Evolutionary conservation across 768 basidiomycete species (phyloP).

Genomic region (Russula virescens): DNA sequence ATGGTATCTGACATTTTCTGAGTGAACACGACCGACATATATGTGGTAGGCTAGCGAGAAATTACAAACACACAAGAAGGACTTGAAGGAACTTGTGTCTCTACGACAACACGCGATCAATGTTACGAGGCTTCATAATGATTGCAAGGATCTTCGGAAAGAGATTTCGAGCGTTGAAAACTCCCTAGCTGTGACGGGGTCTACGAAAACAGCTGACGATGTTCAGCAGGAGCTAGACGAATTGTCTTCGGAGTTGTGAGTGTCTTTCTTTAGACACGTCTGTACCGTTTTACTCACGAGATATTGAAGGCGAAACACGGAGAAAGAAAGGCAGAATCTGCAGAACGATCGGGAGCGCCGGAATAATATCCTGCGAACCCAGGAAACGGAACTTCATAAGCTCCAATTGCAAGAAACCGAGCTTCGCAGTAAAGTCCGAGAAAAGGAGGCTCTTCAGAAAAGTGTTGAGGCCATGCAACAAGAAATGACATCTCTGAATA

Average conservation of each 20-base stretch:
- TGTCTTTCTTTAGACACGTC: conserved; percentile 9
- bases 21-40: conserved; percentile 4
- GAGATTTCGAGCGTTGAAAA: conserved; percentile 63
- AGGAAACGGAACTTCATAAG: conserved; percentile 56
- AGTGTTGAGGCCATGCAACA: conserved; percentile 52
- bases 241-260: conserved; percentile 62
- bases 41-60: conserved; percentile 44
- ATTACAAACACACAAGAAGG: conserved; percentile 48
- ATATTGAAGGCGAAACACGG: conserved; percentile 50
- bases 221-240: conserved; percentile 72
- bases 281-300: background rate
- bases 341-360: conserved; percentile 59
- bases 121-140: conserved; percentile 52
- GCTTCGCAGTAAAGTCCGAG: conserved; percentile 50
- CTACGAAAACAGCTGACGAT: conserved; percentile 76
- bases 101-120: conserved; percentile 59
- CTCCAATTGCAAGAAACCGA: conserved; percentile 59
- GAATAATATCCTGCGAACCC: conserved; percentile 42
- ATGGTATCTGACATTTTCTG: conserved; percentile 15
- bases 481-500: conserved; percentile 43
- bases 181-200: conserved; percentile 66
- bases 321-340: conserved; percentile 55
- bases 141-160: conserved; percentile 51
- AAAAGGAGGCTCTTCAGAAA: conserved; percentile 51
- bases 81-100: conserved; percentile 52